Evolutionary conservation across 2,329 filamentous ascomycete species (phyloP).

Genomic region (Botryosphaeria dothidea): DNA sequence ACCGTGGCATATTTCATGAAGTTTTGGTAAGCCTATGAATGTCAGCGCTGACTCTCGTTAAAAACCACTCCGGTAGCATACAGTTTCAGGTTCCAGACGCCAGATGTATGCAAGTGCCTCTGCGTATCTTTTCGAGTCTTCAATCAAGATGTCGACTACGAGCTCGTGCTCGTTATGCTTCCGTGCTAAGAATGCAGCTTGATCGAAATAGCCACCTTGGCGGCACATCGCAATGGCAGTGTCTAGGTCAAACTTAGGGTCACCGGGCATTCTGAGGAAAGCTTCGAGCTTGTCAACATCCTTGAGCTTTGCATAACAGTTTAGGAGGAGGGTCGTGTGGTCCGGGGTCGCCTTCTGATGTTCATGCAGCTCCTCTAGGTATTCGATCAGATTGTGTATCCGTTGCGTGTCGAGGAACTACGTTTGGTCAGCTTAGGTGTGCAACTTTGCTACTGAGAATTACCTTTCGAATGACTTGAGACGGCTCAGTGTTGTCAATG

Average conservation of each 20-base stretch:
- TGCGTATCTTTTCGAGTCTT: slow-evolving; percentile 87
- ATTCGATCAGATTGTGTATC: slow-evolving; percentile 96
- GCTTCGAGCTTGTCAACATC: slow-evolving; percentile 94
- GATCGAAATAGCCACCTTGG: slow-evolving; percentile 94
- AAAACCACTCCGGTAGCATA: slow-evolving; percentile 45
- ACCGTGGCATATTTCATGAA: slow-evolving; percentile 95
- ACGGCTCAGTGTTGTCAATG: slow-evolving; percentile 94
- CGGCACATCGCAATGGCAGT: slow-evolving; percentile 97
- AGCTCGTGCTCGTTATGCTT: slow-evolving; percentile 93
- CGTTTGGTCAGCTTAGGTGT: slow-evolving; percentile 19
- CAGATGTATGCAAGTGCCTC: slow-evolving; percentile 92
- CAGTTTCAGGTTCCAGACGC: slow-evolving; percentile 75
- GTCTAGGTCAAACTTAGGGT: slow-evolving; percentile 94
- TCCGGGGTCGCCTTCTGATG: slow-evolving; percentile 91
- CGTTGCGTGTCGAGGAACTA: slow-evolving; percentile 94
- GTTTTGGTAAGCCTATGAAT: slow-evolving; percentile 72
- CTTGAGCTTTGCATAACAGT: slow-evolving; percentile 97
- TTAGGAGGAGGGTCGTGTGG: slow-evolving; percentile 89
- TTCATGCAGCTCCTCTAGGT: slow-evolving; percentile 93
- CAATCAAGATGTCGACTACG: slow-evolving; percentile 92
- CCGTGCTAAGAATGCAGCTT: slow-evolving; percentile 91
- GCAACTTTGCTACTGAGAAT: neutral
- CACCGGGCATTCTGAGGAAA: slow-evolving; percentile 93
- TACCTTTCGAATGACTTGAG: slow-evolving; percentile 91
- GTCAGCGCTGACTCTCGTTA: slow-evolving; percentile 3